A percentile compares a stretch with the other conserved stretches of the same genome.
Evolutionary conservation across 2,329 filamentous ascomycete genomes (phyloP).

Genomic region (Ophiostoma tasmaniense): DNA sequence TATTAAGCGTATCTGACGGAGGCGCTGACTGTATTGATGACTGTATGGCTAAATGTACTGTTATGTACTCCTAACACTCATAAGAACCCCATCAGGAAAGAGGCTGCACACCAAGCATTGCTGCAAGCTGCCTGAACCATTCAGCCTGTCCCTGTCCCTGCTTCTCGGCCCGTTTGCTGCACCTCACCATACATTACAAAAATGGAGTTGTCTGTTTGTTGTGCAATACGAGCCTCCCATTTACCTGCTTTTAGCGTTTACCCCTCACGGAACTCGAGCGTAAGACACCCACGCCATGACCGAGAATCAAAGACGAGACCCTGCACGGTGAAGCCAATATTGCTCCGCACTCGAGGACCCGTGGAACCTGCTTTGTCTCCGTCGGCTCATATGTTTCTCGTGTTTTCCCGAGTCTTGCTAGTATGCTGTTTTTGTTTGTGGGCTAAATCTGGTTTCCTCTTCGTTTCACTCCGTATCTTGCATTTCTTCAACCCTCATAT

Average conservation of each 20-base stretch:
- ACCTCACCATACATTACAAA: not conserved
- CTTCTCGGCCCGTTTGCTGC: not conserved
- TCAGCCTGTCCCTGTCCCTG: not conserved
- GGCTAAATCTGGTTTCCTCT: not conserved
- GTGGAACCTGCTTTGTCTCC: not conserved
- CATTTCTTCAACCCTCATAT: not conserved
- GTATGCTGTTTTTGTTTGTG: not conserved
- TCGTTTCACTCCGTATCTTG: no score
- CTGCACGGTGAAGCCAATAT: not conserved
- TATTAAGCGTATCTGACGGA: not conserved
- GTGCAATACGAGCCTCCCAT: not conserved
- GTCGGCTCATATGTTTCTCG: not conserved
- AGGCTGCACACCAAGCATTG: no score
- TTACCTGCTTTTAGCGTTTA: not conserved
- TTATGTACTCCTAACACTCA: not conserved
- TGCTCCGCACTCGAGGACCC: not conserved
- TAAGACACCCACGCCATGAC: not conserved
- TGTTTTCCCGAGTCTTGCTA: not conserved
- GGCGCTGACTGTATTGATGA: not conserved
- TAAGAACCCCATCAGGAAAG: not conserved
- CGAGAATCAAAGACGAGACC: not conserved
- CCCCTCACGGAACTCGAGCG: not conserved
- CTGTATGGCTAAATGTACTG: no score
- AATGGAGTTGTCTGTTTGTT: not conserved
- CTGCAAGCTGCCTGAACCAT: not conserved